Percentiles rank a stretch among this genome's conserved stretches.
Conservation (phyloP, 2,329 filamentous ascomycete species). For the Sarocladium oryzae region DNA sequence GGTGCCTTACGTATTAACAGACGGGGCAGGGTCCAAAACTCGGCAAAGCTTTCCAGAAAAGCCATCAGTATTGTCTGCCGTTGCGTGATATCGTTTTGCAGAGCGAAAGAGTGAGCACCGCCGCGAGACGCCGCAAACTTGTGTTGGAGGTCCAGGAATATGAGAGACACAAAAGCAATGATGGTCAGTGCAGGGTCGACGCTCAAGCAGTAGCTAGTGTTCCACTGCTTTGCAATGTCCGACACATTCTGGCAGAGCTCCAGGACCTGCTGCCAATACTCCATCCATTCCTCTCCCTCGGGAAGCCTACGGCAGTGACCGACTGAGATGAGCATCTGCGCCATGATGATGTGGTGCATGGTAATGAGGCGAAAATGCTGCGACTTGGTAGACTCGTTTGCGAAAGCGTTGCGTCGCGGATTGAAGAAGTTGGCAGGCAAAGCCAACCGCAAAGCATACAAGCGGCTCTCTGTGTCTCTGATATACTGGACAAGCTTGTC, state of each 20-base stretch:
- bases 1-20: constrained; percentile 15
- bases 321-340: constrained; percentile 13
- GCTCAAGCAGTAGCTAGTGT: constrained; percentile 8
- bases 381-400: constrained; percentile 6
- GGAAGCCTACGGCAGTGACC: constrained; percentile 1
- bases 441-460: constrained; percentile 8
- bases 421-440: constrained; percentile 11
- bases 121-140: not conserved
- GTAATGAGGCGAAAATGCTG: constrained; percentile 14
- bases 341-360: constrained; percentile 13
- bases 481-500: not conserved
- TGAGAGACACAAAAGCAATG: constrained; percentile 12
- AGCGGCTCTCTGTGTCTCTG: constrained; percentile 4
- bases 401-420: constrained; percentile 12
- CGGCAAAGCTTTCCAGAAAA: constrained; percentile 13
- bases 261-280: constrained; percentile 13
- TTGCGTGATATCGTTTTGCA: not conserved
- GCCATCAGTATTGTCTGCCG: constrained; percentile 10
- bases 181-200: constrained; percentile 13
- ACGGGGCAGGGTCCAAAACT: constrained; percentile 12
- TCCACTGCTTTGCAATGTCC: constrained; percentile 10
- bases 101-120: not conserved
- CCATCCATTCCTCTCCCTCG: constrained; percentile 11
- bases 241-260: constrained; percentile 13
- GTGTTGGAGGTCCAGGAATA: constrained; percentile 13